These are phyloP conservation scores for Plantago rigida DNA, from an alignment of 305 asterid genomes.

Conservation along the genomic window DNA sequence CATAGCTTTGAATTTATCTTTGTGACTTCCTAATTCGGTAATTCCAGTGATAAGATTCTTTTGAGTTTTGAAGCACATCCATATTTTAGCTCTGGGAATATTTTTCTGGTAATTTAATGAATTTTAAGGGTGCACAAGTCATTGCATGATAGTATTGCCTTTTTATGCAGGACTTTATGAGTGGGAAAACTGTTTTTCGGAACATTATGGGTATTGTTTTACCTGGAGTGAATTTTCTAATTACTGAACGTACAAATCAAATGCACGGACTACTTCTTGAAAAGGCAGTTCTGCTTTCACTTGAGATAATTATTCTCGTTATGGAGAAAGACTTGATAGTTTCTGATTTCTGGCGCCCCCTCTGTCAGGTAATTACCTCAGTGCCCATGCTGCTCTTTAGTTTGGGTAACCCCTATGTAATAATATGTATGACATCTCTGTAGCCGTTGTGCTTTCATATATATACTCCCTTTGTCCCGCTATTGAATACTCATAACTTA, in stretches of 20 bases:
- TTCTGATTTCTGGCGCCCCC: constrained; percentile 84
- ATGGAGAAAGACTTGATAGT: constrained; percentile 71
- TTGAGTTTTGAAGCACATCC: not conserved
- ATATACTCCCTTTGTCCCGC: too few relatives aligned
- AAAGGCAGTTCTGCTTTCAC: constrained; percentile 66
- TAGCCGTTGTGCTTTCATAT: too few relatives aligned
- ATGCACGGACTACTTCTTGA: constrained; percentile 73
- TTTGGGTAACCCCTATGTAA: not conserved
- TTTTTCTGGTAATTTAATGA: constrained; percentile 7
- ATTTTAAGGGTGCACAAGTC: constrained; percentile 4
- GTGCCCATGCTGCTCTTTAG: not conserved
- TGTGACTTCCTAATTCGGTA: not conserved
- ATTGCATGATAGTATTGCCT: constrained; percentile 23
- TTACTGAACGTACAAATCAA: constrained; percentile 62
- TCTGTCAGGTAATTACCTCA: constrained; percentile 58
- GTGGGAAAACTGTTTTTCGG: constrained; percentile 76
- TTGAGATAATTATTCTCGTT: constrained; percentile 72
- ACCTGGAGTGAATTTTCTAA: constrained; percentile 69
- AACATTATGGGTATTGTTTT: constrained; percentile 70
- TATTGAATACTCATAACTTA: too few relatives aligned
- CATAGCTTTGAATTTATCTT: constrained; percentile 16
- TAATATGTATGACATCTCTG: too few relatives aligned
- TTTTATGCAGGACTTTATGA: constrained; percentile 79
- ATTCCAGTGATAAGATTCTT: not conserved
- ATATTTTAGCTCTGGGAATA: constrained; percentile 7